These are phyloP conservation scores for Rhizopus stolonifer DNA, from an alignment of 371 early-diverging fungal genomes.

Conservation along the genomic window DNA sequence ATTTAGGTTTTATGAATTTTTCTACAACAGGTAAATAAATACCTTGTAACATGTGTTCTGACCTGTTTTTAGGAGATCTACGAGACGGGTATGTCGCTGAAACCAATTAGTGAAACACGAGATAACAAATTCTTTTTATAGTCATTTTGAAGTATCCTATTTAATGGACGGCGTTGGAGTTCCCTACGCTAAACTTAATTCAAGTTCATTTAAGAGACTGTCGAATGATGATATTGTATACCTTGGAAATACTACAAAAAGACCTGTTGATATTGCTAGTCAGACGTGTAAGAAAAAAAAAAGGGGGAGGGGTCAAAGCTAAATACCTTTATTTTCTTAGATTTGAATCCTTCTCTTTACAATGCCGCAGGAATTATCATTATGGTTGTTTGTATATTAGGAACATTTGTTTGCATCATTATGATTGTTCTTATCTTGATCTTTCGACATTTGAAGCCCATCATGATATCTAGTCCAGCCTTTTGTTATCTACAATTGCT, in stretches of 20 bases:
- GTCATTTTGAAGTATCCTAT: slow-evolving; percentile 18
- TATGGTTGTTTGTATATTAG: slow-evolving; percentile 15
- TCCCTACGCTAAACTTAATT: slow-evolving; percentile 21
- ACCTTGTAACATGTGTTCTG: neutral
- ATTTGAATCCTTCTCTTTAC: slow-evolving; percentile 24
- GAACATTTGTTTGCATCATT: slow-evolving; percentile 16
- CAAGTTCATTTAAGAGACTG: slow-evolving; percentile 15
- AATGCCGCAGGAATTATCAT: slow-evolving; percentile 22
- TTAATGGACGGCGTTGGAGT: slow-evolving; percentile 12
- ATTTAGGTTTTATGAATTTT: slow-evolving; percentile 23
- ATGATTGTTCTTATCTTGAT: slow-evolving; percentile 28
- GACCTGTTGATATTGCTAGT: slow-evolving; percentile 24
- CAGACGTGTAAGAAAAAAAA: neutral
- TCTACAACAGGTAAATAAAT: slow-evolving; percentile 16
- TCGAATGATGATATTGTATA: slow-evolving; percentile 27
- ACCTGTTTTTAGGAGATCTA: slow-evolving; percentile 15
- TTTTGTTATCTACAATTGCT: slow-evolving; percentile 40
- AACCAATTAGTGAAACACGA: neutral
- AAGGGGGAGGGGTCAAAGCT: neutral
- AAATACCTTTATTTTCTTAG: slow-evolving; percentile 12
- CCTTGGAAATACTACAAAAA: slow-evolving; percentile 25
- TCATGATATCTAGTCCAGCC: slow-evolving; percentile 39
- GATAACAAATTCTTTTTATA: neutral
- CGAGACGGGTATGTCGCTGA: slow-evolving; percentile 21
- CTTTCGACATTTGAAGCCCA: slow-evolving; percentile 27